phyloP scores from a whole-genome alignment of 2,329 filamentous ascomycete species.

The Colletotrichum liaoningense region DNA sequence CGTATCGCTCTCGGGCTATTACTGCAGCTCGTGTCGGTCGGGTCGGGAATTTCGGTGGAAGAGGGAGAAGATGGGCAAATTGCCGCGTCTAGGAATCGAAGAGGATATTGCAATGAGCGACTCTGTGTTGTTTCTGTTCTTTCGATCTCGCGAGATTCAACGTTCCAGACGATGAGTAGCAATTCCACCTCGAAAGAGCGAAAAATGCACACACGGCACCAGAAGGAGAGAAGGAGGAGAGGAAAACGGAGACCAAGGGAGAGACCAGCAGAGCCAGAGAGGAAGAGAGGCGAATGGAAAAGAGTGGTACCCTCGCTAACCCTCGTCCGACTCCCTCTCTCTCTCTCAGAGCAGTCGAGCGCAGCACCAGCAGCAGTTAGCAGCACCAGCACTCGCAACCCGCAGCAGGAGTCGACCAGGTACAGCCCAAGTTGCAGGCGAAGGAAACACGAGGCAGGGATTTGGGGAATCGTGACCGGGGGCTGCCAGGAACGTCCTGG shows the following conservation, averaged over 20 bases:
- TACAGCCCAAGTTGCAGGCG: constrained; percentile 30
- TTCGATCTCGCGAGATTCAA: constrained; percentile 35
- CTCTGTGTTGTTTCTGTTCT: constrained; percentile 14
- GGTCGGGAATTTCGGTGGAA: background rate
- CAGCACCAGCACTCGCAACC: background rate
- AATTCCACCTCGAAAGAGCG: constrained; percentile 37
- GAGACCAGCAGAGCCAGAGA: constrained; percentile 15
- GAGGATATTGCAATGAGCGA: constrained; percentile 29
- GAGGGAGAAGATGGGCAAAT: constrained; percentile 10
- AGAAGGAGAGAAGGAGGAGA: constrained; percentile 25
- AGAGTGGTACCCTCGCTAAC: constrained; percentile 32
- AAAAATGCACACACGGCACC: constrained; percentile 35
- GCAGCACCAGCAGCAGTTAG: background rate
- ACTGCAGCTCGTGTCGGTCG: constrained; percentile 33
- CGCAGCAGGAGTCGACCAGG: constrained; percentile 28
- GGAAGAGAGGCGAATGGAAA: constrained; percentile 29
- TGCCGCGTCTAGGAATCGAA: constrained; percentile 36
- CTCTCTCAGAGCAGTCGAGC: background rate
- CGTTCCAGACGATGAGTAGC: constrained; percentile 39
- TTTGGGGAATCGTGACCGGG: constrained; percentile 23
- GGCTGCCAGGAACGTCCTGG: constrained; percentile 20
- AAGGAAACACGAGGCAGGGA: constrained; percentile 37
- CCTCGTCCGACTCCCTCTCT: constrained; percentile 16
- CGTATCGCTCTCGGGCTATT: constrained; percentile 32
- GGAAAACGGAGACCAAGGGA: constrained; percentile 13